Evolutionary conservation across 1,284 basidiomycete genomes (phyloP).

Genomic region (Athelia sp.): DNA sequence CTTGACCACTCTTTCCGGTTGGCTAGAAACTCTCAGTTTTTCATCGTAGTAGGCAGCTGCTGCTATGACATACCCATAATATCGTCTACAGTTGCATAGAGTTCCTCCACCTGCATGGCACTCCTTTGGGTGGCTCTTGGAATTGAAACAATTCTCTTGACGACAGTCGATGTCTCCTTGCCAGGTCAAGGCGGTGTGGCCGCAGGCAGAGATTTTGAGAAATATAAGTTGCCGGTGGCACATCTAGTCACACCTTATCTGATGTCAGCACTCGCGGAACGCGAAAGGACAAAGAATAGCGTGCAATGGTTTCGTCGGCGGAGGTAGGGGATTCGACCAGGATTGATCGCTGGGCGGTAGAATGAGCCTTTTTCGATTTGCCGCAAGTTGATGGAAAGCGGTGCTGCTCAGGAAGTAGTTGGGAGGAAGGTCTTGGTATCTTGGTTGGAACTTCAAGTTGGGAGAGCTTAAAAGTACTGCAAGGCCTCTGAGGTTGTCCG

Average conservation of each 20-base stretch:
- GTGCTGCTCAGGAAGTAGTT: too few relatives aligned
- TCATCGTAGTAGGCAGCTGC: background rate
- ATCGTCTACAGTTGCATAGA: conserved; percentile 51
- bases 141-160: conserved; percentile 37
- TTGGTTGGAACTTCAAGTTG: too few relatives aligned
- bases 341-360: conserved; percentile 16
- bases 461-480: too few relatives aligned
- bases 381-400: conserved; percentile 9
- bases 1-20: conserved; percentile 24
- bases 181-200: conserved; percentile 48
- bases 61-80: conserved; percentile 30
- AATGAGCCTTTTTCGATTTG: conserved; percentile 4
- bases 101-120: conserved; percentile 30
- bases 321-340: conserved; percentile 48
- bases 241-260: conserved; percentile 38
- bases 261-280: background rate
- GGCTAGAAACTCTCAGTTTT: conserved; percentile 13
- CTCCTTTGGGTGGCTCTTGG: conserved; percentile 39
- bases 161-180: conserved; percentile 53
- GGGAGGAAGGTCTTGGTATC: too few relatives aligned
- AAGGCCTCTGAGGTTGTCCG: too few relatives aligned
- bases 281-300: background rate
- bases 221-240: conserved; percentile 61
- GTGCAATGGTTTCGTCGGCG: conserved; percentile 48
- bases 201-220: conserved; percentile 43